Evolutionary conservation across 169 alveolate species (phyloP), one percentile per base, ranked within the genome.

Genomic region (Pseudocohnilembus persalinus): DNA sequence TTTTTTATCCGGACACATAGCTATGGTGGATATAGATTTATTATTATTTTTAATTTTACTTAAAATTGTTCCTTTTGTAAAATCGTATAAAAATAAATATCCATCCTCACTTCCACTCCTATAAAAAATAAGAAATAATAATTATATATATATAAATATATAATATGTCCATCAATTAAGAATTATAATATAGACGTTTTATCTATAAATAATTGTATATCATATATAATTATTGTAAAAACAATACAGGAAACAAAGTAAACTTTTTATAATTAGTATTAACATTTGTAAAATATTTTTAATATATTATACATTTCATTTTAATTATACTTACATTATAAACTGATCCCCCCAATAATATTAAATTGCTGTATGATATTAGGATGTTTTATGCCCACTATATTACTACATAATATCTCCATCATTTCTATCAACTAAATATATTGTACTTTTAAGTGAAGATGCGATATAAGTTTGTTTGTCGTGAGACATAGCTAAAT

Each of bases 21-120:
- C 31, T 25, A 79, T 11, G 0, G 84, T 35, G n/a, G 30, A 31
- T 25, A 79, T 73, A 28, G 84, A 26, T 79, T 49, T 79, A 63
- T 29, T 30, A 63, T 79, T 74, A 79, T 79, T 79, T 63, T 49
- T 79, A n/a, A 64, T 27, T n/a, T 1, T 35, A 1, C 29, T 79
- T 64, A 49, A 29, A 0, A 73, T 63, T 63, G 34, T 31, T 29
- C 64, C 35, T 28, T 16, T 4, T 1, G 49, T 11, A 29, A 79
- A 49, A 20, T 79, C 84, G 26, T 79, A 79, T n/a, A 34, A 49
- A 63, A 29, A 79, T 0, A 79, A 20, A 0, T 28, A 79, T 1
- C 84, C 76, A 79, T 79, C 84, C 29, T 79, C 84, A 31, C 84
- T 79, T 0, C 84, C 84, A 34, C 35, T 49, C 20, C 68, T 49